phyloP scores from a whole-genome alignment of 306 rosid genomes.

The Citrullus colocynthis region DNA sequence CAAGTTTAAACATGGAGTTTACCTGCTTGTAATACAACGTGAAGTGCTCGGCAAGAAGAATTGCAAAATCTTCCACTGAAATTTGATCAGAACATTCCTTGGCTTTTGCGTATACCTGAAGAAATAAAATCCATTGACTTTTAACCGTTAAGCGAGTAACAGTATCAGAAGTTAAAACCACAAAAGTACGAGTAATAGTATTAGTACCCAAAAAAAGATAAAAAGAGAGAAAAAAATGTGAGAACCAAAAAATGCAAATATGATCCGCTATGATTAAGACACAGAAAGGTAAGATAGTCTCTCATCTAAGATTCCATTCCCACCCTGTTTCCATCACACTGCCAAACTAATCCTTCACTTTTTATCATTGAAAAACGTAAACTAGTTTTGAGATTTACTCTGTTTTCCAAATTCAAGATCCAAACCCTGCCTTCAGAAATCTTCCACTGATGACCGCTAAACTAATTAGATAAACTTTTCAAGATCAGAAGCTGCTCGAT shows the following conservation, averaged over 20 bases:
- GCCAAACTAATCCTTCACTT: background rate
- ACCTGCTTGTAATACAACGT: slow-evolving; percentile 69
- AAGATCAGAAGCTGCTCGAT: background rate
- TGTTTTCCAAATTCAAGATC: background rate
- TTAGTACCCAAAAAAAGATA: no score
- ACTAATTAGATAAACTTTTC: background rate
- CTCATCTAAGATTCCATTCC: background rate
- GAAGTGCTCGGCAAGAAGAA: slow-evolving; percentile 76
- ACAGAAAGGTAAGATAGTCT: background rate
- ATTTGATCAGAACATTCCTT: slow-evolving; percentile 63
- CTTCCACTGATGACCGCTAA: background rate
- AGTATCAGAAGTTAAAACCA: background rate
- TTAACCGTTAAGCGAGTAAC: slow-evolving; percentile 9
- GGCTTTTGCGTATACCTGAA: slow-evolving; percentile 80
- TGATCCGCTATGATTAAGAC: background rate
- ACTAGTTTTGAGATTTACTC: background rate
- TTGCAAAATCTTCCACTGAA: slow-evolving; percentile 76
- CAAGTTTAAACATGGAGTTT: background rate
- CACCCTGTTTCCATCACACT: background rate
- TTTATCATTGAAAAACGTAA: background rate
- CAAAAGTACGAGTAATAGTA: background rate
- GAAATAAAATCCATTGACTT: background rate
- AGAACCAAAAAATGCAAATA: background rate
- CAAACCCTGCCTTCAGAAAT: background rate
- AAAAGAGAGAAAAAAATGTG: background rate